phyloP scores from a whole-genome alignment of 108 stramenopile genomes.

The Stephanodiscus triporus region DNA sequence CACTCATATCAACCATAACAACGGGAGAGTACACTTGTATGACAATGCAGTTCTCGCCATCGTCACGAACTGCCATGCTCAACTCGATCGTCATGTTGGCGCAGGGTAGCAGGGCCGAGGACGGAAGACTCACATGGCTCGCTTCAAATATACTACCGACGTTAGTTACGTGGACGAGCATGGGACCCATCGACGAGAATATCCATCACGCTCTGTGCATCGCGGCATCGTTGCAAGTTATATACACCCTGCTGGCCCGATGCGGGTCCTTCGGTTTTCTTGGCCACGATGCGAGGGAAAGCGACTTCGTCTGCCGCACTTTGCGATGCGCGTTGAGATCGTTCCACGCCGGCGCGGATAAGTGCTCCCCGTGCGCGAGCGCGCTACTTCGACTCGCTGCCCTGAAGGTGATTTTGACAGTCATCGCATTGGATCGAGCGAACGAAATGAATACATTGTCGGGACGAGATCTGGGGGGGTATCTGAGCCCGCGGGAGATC shows the following conservation, averaged over 20 bases:
- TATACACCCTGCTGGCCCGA: slow-evolving; percentile 33
- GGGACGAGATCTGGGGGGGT: background rate
- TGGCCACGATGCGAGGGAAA: background rate
- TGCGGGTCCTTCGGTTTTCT: slow-evolving; percentile 17
- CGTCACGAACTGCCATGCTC: slow-evolving; percentile 25
- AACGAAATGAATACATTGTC: background rate
- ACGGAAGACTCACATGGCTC: slow-evolving; percentile 23
- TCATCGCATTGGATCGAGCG: slow-evolving; percentile 20
- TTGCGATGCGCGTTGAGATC: slow-evolving; percentile 31
- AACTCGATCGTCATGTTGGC: slow-evolving; percentile 30
- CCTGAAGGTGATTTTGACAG: slow-evolving; percentile 31
- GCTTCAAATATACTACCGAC: slow-evolving; percentile 18
- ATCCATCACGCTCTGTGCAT: slow-evolving; percentile 31
- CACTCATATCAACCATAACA: slow-evolving; percentile 7
- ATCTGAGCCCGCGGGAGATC: slow-evolving; percentile 21
- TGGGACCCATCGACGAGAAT: slow-evolving; percentile 16
- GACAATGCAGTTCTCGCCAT: slow-evolving; percentile 8
- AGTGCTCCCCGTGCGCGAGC: background rate
- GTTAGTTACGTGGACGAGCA: slow-evolving; percentile 14
- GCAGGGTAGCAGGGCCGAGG: slow-evolving; percentile 24
- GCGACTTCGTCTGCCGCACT: slow-evolving; percentile 11
- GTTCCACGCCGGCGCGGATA: slow-evolving; percentile 8
- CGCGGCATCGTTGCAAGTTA: slow-evolving; percentile 32
- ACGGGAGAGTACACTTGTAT: background rate
- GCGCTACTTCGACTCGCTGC: slow-evolving; percentile 29